These are phyloP conservation scores for Xylaria sp. DNA, from an alignment of 2,329 filamentous ascomycete genomes.

Conservation along the genomic window DNA sequence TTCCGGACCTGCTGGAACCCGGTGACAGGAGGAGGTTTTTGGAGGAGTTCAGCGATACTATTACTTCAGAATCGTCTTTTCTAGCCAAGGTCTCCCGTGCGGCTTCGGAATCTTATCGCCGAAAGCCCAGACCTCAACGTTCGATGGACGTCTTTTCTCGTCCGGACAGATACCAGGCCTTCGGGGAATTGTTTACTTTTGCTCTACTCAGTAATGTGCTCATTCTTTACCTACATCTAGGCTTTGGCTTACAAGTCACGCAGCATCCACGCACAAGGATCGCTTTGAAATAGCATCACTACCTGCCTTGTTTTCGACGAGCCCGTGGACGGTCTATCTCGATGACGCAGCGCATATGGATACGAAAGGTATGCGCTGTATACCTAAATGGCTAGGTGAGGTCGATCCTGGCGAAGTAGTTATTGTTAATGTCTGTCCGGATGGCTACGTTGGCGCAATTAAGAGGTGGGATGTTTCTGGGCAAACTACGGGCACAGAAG, in stretches of 20 bases:
- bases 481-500: conserved; percentile 59
- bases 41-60: conserved; percentile 65
- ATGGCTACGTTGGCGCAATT: conserved; percentile 48
- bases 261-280: conserved; percentile 46
- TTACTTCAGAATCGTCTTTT: conserved; percentile 63
- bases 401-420: conserved; percentile 40
- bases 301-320: conserved; percentile 42
- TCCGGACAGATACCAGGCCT: conserved; percentile 74
- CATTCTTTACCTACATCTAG: not conserved
- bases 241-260: conserved; percentile 10
- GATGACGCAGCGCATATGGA: conserved; percentile 46
- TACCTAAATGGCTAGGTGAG: conserved; percentile 46
- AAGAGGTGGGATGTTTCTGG: conserved; percentile 40
- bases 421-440: conserved; percentile 45
- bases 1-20: conserved; percentile 69
- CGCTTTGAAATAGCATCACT: conserved; percentile 45
- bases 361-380: conserved; percentile 43
- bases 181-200: conserved; percentile 77
- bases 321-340: conserved; percentile 47
- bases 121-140: conserved; percentile 66
- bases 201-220: conserved; percentile 69
- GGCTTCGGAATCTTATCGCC: conserved; percentile 70
- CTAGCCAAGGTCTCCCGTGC: conserved; percentile 69
- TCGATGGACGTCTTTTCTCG: conserved; percentile 74
- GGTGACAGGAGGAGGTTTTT: conserved; percentile 64